These are phyloP conservation scores for Hippophae tibetana DNA, from an alignment of 306 rosid species.

Conservation along the genomic window DNA sequence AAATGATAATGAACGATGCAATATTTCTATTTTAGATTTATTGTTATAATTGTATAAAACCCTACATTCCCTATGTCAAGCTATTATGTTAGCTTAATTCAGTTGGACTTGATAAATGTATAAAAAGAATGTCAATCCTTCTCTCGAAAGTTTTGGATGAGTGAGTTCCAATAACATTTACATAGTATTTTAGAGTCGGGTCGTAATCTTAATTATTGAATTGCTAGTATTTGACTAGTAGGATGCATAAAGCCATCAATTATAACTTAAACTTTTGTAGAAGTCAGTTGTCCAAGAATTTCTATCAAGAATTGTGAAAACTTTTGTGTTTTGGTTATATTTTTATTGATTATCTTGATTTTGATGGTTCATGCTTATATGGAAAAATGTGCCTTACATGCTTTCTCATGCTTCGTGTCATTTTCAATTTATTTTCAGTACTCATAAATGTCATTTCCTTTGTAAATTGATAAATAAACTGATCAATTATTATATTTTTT, in stretches of 20 bases:
- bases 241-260: too few relatives aligned
- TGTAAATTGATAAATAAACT: not conserved
- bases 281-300: not conserved
- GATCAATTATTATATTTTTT: conserved; percentile 12
- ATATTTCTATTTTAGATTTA: conserved; percentile 11
- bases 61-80: conserved; percentile 4
- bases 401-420: not conserved
- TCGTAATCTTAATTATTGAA: too few relatives aligned
- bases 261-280: too few relatives aligned
- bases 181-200: too few relatives aligned
- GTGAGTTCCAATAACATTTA: too few relatives aligned
- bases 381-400: not conserved
- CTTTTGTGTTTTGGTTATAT: not conserved
- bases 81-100: not conserved
- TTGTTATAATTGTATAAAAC: conserved; percentile 5
- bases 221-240: too few relatives aligned
- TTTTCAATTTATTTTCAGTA: too few relatives aligned
- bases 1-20: not conserved
- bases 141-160: too few relatives aligned
- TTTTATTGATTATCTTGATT: not conserved
- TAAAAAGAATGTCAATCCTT: too few relatives aligned
- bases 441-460: not conserved
- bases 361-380: not conserved
- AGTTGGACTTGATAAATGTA: not conserved
- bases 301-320: not conserved